These are phyloP conservation scores for Saccharomyces uvarum DNA, from an alignment of 1,139 yeast genomes.

Conservation along the genomic window DNA sequence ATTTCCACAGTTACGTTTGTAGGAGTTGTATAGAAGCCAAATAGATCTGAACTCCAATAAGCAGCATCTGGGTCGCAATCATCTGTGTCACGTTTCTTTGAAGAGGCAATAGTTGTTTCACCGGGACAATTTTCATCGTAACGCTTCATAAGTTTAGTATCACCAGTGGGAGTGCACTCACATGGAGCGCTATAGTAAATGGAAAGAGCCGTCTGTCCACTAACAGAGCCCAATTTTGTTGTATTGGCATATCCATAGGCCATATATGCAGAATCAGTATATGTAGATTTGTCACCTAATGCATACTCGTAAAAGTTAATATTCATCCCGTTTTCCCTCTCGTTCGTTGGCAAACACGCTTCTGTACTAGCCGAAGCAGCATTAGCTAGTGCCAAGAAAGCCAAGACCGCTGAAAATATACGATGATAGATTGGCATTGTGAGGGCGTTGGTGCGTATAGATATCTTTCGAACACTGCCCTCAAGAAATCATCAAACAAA, in stretches of 20 bases:
- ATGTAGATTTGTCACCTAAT: background rate
- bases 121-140: background rate
- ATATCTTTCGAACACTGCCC: no score
- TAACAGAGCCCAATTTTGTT: background rate
- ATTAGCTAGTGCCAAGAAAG: background rate
- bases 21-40: slow-evolving; percentile 1
- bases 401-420: background rate
- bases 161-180: background rate
- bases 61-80: background rate
- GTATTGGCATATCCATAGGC: background rate
- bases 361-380: background rate
- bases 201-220: background rate
- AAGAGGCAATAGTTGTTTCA: background rate
- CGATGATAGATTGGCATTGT: background rate
- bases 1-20: slow-evolving; percentile 19
- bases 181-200: background rate
- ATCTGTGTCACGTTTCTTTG: background rate
- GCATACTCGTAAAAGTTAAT: background rate
- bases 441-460: background rate
- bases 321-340: background rate
- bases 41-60: slow-evolving; percentile 1
- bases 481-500: no score
- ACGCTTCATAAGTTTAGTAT: background rate
- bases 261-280: background rate
- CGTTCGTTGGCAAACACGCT: background rate